Conservation (phyloP, 345 rosid species). For the Corchorus capsularis region DNA sequence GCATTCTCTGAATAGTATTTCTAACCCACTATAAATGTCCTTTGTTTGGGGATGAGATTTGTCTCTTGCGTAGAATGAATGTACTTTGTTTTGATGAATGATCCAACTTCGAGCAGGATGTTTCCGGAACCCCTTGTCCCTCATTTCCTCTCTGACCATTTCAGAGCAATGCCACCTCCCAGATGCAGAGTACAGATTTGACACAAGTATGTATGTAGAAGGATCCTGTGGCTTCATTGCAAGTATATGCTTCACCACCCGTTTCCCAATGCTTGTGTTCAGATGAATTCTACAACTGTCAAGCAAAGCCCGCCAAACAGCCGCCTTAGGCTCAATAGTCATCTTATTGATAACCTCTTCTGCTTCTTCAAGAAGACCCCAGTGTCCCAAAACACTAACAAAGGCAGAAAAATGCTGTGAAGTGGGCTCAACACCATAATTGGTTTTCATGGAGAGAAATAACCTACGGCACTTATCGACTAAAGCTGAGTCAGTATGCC, state of each 20-base stretch:
- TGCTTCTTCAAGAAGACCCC: slow-evolving; percentile 84
- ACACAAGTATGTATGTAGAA: slow-evolving; percentile 64
- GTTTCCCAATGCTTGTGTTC: slow-evolving; percentile 56
- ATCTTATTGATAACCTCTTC: slow-evolving; percentile 51
- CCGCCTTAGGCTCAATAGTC: slow-evolving; percentile 57
- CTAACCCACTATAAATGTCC: slow-evolving; percentile 72
- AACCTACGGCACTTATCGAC: slow-evolving; percentile 54
- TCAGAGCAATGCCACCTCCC: slow-evolving; percentile 87
- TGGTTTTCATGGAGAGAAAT: slow-evolving; percentile 56
- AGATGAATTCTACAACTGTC: slow-evolving; percentile 70
- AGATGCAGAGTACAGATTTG: slow-evolving; percentile 87
- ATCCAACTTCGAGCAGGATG: slow-evolving; percentile 83
- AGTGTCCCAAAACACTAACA: slow-evolving; percentile 64
- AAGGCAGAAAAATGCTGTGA: slow-evolving; percentile 68
- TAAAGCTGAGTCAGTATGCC: slow-evolving; percentile 48
- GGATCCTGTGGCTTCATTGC: slow-evolving; percentile 59
- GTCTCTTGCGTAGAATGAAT: slow-evolving; percentile 71
- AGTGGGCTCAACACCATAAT: slow-evolving; percentile 53
- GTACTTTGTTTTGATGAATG: slow-evolving; percentile 56
- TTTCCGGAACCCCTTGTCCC: slow-evolving; percentile 56
- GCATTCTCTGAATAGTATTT: slow-evolving; percentile 72
- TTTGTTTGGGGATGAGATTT: slow-evolving; percentile 60
- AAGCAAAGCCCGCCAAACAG: slow-evolving; percentile 73
- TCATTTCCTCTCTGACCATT: slow-evolving; percentile 64
- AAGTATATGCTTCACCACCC: slow-evolving; percentile 56